These are phyloP conservation scores for Salix suchowensis DNA, from an alignment of 345 rosid species.

Conservation along the genomic window DNA sequence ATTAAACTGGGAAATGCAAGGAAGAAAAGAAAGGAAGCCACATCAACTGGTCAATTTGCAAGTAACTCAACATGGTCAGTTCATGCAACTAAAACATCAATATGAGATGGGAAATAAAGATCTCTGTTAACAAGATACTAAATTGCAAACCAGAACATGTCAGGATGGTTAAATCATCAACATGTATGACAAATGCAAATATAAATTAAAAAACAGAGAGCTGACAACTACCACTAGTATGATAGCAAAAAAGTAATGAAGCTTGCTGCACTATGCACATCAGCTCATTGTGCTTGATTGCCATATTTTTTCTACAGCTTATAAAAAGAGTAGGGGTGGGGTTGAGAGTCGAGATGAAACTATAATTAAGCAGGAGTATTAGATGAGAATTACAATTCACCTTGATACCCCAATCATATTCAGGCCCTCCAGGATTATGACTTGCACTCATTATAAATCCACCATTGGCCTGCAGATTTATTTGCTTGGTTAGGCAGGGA, in stretches of 20 bases:
- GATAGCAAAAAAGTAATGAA: background rate
- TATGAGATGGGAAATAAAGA: background rate
- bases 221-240: background rate
- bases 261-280: background rate
- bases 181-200: background rate
- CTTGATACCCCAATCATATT: constrained; percentile 98
- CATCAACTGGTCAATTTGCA: background rate
- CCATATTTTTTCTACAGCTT: background rate
- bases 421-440: constrained; percentile 94
- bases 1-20: constrained; percentile 54
- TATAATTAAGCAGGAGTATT: background rate
- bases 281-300: background rate
- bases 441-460: constrained; percentile 98
- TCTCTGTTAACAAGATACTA: background rate
- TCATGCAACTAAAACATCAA: constrained; percentile 2
- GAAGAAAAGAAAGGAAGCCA: constrained; percentile 5
- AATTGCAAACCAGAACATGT: background rate
- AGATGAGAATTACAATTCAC: constrained; percentile 32
- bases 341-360: background rate
- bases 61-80: background rate
- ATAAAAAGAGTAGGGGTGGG: background rate
- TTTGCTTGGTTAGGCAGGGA: background rate
- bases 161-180: background rate
- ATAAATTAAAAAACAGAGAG: background rate
- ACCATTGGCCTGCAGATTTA: constrained; percentile 65